Evolutionary conservation across 1,284 basidiomycete genomes (phyloP).

Genomic region (Rhodotorula sp.): DNA sequence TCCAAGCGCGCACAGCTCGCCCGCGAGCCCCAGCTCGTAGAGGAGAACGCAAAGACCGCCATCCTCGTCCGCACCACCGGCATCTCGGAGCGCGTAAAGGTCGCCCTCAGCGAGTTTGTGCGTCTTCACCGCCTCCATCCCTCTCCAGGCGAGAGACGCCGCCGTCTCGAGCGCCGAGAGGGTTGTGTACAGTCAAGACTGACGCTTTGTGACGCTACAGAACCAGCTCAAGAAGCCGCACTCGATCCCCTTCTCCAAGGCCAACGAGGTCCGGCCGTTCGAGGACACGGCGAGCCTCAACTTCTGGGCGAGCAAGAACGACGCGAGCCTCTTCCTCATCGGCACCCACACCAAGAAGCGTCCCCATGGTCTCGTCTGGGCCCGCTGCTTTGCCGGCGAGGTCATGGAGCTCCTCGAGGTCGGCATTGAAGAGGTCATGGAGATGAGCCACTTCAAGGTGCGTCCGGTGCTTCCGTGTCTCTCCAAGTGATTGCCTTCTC

Average conservation of each 20-base stretch:
- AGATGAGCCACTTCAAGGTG: constrained; percentile 83
- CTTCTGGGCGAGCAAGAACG: constrained; percentile 94
- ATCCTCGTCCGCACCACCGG: constrained; percentile 90
- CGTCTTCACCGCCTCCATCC: constrained; percentile 48
- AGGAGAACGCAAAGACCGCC: constrained; percentile 75
- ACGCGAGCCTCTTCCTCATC: constrained; percentile 85
- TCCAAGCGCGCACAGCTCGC: constrained; percentile 91
- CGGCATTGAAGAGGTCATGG: constrained; percentile 75
- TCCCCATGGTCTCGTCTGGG: constrained; percentile 82
- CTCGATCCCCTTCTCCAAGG: constrained; percentile 85
- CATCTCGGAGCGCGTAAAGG: constrained; percentile 75
- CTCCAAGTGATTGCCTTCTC: not conserved
- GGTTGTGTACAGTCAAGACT: no score
- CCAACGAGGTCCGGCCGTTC: constrained; percentile 84
- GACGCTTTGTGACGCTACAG: constrained; percentile 53
- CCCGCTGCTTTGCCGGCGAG: constrained; percentile 81
- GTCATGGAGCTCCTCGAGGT: constrained; percentile 95
- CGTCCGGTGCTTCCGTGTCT: constrained; percentile 42
- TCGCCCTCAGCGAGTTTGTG: constrained; percentile 85
- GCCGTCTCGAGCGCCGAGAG: not conserved
- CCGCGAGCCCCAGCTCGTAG: constrained; percentile 79
- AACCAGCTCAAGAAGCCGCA: constrained; percentile 88
- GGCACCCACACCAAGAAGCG: constrained; percentile 94
- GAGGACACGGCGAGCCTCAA: constrained; percentile 77
- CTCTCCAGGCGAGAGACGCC: not conserved